phyloP scores from a whole-genome alignment of 768 basidiomycete genomes.

The Rhizopogon roseolus region DNA sequence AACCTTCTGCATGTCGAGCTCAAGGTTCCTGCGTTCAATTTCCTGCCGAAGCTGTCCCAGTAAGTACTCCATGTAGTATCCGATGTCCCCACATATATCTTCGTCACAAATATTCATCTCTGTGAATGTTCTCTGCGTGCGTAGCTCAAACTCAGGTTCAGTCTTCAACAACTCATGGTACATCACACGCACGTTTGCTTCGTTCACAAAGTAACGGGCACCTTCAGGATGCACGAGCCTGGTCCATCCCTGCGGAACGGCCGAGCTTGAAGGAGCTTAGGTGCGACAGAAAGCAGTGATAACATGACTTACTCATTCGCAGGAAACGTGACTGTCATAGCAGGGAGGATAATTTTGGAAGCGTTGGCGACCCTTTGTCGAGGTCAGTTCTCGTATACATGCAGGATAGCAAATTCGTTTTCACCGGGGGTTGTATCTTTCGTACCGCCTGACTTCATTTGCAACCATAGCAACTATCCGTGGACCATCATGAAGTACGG shows the following conservation, averaged over 20 bases:
- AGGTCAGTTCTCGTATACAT: neutral
- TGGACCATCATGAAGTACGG: neutral
- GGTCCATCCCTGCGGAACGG: conserved; percentile 15
- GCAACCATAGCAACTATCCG: conserved; percentile 17
- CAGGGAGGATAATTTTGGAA: neutral
- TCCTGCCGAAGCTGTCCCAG: conserved; percentile 7
- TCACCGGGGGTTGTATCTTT: no score
- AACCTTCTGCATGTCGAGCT: conserved; percentile 19
- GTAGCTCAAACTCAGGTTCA: neutral
- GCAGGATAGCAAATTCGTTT: no score
- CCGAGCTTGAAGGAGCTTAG: neutral
- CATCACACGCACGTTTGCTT: conserved; percentile 15
- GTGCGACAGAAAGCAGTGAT: neutral
- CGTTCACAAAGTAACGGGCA: conserved; percentile 13
- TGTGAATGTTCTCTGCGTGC: conserved; percentile 38
- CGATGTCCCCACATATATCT: conserved; percentile 22
- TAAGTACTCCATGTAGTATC: conserved; percentile 17
- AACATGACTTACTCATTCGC: neutral
- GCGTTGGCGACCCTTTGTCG: neutral
- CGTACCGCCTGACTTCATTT: conserved; percentile 10
- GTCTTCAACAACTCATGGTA: neutral
- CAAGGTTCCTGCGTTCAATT: conserved; percentile 11
- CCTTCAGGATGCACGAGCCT: conserved; percentile 17
- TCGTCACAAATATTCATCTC: conserved; percentile 42
- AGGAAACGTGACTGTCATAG: neutral